Conservation (phyloP, 441 rosid species). For the Syzygium malaccense region DNA sequence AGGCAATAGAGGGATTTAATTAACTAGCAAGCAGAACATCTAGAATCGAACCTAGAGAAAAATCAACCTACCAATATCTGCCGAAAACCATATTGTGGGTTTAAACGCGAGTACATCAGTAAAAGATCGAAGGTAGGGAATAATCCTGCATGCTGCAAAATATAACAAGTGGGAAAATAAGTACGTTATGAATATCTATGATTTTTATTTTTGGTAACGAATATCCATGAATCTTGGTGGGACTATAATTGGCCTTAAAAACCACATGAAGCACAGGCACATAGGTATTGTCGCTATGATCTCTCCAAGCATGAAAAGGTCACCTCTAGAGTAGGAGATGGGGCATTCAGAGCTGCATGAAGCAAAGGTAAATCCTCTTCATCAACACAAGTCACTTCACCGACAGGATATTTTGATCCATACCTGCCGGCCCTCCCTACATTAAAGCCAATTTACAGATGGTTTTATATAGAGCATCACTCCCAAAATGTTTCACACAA, state of each 20-base stretch:
- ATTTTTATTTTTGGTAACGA: too few relatives aligned
- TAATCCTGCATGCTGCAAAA: constrained; percentile 72
- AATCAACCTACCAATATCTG: constrained; percentile 51
- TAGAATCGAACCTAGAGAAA: not conserved
- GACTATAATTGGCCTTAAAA: constrained; percentile 11
- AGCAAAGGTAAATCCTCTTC: constrained; percentile 69
- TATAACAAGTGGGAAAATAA: not conserved
- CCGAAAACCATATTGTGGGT: constrained; percentile 47
- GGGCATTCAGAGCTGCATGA: constrained; percentile 51
- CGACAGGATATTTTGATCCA: constrained; percentile 76
- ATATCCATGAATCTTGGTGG: not conserved
- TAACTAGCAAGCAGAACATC: not conserved
- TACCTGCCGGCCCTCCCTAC: constrained; percentile 95
- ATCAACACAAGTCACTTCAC: constrained; percentile 83
- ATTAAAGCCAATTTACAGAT: not conserved
- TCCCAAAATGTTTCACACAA: not conserved
- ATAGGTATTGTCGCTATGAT: not conserved
- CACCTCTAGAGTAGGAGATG: constrained; percentile 81
- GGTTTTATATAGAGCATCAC: not conserved
- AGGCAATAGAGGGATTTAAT: not conserved
- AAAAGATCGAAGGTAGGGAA: constrained; percentile 81
- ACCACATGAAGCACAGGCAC: constrained; percentile 1
- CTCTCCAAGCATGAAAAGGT: not conserved
- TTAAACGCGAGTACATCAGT: constrained; percentile 61
- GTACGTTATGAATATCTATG: not conserved